Percentiles rank a stretch among this genome's conserved stretches.
These are phyloP conservation scores for Solanum ossicruentum DNA, from an alignment of 257 asterid genomes.

Conservation along the genomic window DNA sequence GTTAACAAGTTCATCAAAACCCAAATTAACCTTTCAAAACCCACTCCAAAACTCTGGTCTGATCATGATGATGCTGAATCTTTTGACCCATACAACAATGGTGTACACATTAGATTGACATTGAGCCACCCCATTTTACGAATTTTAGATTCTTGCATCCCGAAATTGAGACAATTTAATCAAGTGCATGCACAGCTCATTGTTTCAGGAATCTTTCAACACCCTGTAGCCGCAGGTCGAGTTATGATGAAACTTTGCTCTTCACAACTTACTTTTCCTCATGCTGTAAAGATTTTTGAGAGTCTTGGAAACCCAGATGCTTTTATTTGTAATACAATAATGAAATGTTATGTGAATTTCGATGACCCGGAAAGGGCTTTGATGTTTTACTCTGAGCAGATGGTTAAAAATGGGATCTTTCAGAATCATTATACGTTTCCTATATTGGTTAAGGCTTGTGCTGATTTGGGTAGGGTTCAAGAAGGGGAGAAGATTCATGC, in stretches of 20 bases:
- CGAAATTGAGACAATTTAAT: conserved; percentile 4
- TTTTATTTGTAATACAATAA: conserved; percentile 19
- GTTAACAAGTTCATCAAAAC: conserved; percentile 16
- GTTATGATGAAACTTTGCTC: conserved; percentile 20
- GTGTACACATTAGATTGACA: background rate
- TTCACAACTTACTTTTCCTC: background rate
- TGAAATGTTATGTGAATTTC: conserved; percentile 13
- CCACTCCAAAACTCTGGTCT: conserved; percentile 19
- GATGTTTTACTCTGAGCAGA: conserved; percentile 9
- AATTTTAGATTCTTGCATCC: conserved; percentile 6
- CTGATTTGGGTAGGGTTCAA: conserved; percentile 8
- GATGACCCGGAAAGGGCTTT: conserved; percentile 13
- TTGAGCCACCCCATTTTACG: conserved; percentile 21
- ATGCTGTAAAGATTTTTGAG: conserved; percentile 11
- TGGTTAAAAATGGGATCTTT: conserved; percentile 18
- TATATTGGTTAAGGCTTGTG: conserved; percentile 19
- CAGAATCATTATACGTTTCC: conserved; percentile 25
- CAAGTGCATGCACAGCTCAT: conserved; percentile 25
- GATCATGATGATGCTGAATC: background rate
- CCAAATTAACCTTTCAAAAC: conserved; percentile 21
- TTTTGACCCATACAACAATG: background rate
- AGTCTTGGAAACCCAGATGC: conserved; percentile 25
- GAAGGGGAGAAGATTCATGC: conserved; percentile 19
- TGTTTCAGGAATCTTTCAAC: conserved; percentile 15
- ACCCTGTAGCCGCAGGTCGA: conserved; percentile 22